Conservation (phyloP, 202 grass and related monocot species). For the Digitaria exilis region DNA sequence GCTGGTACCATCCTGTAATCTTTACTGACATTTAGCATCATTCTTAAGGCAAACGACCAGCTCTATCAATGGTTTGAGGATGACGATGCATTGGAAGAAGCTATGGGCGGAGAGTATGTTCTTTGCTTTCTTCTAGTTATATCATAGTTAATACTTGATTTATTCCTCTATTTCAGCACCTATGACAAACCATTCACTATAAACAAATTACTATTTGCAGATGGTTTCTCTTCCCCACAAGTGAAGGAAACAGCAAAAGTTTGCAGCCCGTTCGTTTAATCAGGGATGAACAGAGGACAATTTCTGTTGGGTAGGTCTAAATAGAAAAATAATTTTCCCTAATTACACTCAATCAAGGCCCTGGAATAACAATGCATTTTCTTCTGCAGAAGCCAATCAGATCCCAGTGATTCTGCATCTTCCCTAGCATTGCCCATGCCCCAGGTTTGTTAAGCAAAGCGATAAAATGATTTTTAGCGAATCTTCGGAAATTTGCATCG, state of each 20-base stretch:
- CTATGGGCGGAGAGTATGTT: constrained; percentile 91
- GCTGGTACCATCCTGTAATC: constrained; percentile 9
- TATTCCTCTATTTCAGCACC: constrained; percentile 10
- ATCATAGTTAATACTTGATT: constrained; percentile 18
- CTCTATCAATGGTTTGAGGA: constrained; percentile 89
- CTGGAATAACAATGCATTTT: constrained; percentile 12
- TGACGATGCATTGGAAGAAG: constrained; percentile 88
- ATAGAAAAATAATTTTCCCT: constrained; percentile 9
- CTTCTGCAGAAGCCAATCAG: constrained; percentile 52
- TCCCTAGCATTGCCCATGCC: constrained; percentile 60
- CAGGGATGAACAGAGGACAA: constrained; percentile 63
- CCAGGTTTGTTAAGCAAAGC: constrained; percentile 55
- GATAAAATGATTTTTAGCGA: background rate
- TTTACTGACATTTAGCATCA: constrained; percentile 42
- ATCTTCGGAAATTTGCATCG: background rate
- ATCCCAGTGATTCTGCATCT: constrained; percentile 41
- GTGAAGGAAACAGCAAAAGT: constrained; percentile 36
- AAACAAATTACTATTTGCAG: constrained; percentile 43
- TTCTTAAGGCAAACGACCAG: constrained; percentile 82
- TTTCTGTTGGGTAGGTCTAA: constrained; percentile 70
- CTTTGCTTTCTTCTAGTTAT: constrained; percentile 25
- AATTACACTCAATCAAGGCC: background rate
- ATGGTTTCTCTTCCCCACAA: constrained; percentile 81
- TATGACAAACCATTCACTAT: constrained; percentile 19
- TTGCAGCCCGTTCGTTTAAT: constrained; percentile 72